A percentile compares a stretch with the other conserved stretches of the same genome.
Evolutionary conservation across 139 green algal genomes (phyloP).

Genomic region (Chlamydomonas sp.): DNA sequence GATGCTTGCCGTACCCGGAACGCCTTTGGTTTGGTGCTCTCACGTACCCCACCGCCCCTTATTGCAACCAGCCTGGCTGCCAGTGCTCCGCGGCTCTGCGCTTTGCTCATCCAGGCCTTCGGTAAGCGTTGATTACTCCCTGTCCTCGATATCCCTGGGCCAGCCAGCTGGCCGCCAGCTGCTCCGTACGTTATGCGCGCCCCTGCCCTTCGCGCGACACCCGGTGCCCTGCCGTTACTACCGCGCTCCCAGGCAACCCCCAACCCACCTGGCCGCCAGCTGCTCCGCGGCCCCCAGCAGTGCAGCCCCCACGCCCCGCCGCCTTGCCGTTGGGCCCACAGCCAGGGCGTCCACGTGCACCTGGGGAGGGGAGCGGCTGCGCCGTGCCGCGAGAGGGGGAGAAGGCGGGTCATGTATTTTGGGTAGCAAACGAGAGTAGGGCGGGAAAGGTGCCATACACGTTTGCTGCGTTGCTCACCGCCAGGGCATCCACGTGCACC

Average conservation of each 20-base stretch:
- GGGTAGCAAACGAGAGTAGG: too few species aligned
- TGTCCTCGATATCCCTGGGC: background rate
- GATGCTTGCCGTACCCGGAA: background rate
- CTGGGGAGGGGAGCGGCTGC: background rate
- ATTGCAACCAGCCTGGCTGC: too few species aligned
- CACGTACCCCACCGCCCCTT: too few species aligned
- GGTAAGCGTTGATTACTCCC: background rate
- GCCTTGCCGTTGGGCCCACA: background rate
- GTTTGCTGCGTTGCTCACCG: too few species aligned
- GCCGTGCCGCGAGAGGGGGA: too few species aligned
- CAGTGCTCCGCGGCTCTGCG: too few species aligned
- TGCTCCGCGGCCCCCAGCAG: constrained; percentile 39
- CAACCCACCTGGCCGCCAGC: constrained; percentile 9
- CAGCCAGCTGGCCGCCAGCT: background rate
- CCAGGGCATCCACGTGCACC: too few species aligned
- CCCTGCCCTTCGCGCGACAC: background rate
- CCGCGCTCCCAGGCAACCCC: background rate
- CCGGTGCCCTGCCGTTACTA: background rate
- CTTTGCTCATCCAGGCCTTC: too few species aligned
- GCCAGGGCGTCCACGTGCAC: constrained; percentile 41
- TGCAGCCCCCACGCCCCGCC: constrained; percentile 16
- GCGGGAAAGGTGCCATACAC: too few species aligned
- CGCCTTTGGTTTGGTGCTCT: background rate
- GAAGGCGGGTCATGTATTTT: too few species aligned
- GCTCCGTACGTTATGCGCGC: background rate